A percentile compares a stretch with the other conserved stretches of the same genome.
Evolutionary conservation across 73 alveolate species (phyloP).

Genomic region (Tetrahymena borealis): DNA sequence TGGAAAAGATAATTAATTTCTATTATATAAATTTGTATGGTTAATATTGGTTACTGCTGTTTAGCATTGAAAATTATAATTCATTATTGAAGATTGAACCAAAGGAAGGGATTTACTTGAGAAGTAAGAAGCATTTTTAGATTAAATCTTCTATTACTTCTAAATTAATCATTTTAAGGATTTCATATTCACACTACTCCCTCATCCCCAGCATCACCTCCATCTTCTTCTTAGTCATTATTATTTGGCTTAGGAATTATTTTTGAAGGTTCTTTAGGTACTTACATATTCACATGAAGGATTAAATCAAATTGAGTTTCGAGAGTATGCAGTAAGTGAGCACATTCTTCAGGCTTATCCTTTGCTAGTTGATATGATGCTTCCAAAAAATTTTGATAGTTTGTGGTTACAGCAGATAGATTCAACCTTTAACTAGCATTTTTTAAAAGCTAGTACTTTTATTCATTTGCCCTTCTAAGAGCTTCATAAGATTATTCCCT

Average conservation of each 20-base stretch:
- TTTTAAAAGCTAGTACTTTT: neutral
- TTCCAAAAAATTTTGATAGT: neutral
- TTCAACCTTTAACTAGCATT: neutral
- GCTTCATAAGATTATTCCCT: neutral
- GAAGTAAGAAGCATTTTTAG: no score
- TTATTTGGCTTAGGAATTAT: neutral
- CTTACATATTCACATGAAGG: neutral
- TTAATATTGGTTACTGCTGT: no score
- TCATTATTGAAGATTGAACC: no score
- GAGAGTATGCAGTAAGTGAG: neutral
- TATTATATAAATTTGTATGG: no score
- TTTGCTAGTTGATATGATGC: neutral
- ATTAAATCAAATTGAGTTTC: neutral
- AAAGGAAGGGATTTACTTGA: no score
- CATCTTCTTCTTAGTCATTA: neutral
- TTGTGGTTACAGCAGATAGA: neutral
- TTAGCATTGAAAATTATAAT: no score
- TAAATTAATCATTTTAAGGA: no score
- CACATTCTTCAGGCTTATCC: neutral
- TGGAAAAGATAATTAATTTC: no score
- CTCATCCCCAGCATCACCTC: neutral
- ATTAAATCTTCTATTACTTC: no score
- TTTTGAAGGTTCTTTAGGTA: neutral
- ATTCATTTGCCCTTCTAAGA: neutral
- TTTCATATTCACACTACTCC: neutral